Evolutionary conservation across 2,329 filamentous ascomycete genomes (phyloP).

Genomic region (Aspergillus ochraceoroseus): DNA sequence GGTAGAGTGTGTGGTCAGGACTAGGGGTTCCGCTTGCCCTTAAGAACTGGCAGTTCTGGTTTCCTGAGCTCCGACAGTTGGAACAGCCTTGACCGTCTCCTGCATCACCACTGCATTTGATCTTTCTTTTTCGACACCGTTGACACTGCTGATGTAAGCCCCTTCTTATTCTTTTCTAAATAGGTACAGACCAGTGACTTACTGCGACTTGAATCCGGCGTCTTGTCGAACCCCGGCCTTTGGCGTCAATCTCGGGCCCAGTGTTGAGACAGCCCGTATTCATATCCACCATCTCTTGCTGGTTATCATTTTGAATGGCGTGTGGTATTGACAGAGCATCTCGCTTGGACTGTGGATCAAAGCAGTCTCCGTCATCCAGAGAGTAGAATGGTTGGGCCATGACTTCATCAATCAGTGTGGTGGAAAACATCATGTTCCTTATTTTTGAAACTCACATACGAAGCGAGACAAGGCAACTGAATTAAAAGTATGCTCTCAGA

Average conservation of each 20-base stretch:
- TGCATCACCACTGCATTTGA: conserved; percentile 82
- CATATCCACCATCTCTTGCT: conserved; percentile 25
- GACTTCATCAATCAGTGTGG: conserved; percentile 19
- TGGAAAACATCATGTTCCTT: conserved; percentile 18
- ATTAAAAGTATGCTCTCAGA: conserved; percentile 15
- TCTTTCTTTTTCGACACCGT: conserved; percentile 88
- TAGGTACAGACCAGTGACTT: conserved; percentile 15
- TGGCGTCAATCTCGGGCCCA: conserved; percentile 33
- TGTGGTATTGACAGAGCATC: conserved; percentile 27
- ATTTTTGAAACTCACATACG: conserved; percentile 19
- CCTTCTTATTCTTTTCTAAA: neutral
- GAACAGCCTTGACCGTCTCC: conserved; percentile 72
- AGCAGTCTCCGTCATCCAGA: conserved; percentile 22
- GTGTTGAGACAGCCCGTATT: conserved; percentile 21
- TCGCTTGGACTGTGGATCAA: conserved; percentile 23
- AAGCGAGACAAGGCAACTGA: conserved; percentile 10
- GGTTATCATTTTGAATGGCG: conserved; percentile 23
- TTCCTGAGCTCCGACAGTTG: conserved; percentile 73
- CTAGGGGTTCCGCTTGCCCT: conserved; percentile 55
- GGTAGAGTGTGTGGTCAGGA: no score
- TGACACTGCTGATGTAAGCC: conserved; percentile 59
- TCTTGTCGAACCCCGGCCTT: conserved; percentile 39
- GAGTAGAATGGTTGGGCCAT: conserved; percentile 26
- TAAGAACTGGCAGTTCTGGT: conserved; percentile 66
- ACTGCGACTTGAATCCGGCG: conserved; percentile 54